These are phyloP conservation scores for Pezicula neosporulosa DNA, from an alignment of 2,329 filamentous ascomycete species.

Conservation along the genomic window DNA sequence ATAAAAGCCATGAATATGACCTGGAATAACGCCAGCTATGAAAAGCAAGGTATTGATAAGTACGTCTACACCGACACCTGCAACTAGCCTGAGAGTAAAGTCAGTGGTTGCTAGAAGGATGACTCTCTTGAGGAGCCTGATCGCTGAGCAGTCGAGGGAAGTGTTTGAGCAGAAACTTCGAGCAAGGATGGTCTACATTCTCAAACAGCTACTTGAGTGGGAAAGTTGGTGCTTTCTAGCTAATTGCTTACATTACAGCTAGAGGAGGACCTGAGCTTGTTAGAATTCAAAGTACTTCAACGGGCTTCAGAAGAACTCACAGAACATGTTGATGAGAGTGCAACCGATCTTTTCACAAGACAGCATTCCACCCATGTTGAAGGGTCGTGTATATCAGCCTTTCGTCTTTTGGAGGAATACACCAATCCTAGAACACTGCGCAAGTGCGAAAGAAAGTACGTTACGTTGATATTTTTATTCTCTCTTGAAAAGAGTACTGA, in stretches of 20 bases:
- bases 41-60: slow-evolving; percentile 21
- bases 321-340: slow-evolving; percentile 20
- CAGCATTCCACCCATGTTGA: too few relatives aligned
- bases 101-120: background rate
- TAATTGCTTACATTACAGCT: slow-evolving; percentile 6
- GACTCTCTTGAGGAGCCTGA: too few relatives aligned
- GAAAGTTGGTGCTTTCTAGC: background rate
- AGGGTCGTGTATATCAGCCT: too few relatives aligned
- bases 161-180: too few relatives aligned
- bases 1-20: slow-evolving; percentile 28
- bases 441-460: too few relatives aligned
- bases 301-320: slow-evolving; percentile 3
- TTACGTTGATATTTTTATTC: too few relatives aligned
- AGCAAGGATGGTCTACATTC: too few relatives aligned
- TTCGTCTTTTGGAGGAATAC: too few relatives aligned
- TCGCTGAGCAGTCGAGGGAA: too few relatives aligned
- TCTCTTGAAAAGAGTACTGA: too few relatives aligned
- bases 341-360: slow-evolving; percentile 4
- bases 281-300: background rate
- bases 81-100: slow-evolving; percentile 6
- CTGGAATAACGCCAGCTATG: slow-evolving; percentile 21
- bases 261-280: slow-evolving; percentile 16
- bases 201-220: background rate
- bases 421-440: too few relatives aligned
- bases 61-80: slow-evolving; percentile 16